phyloP scores from a whole-genome alignment of 495 filamentous ascomycete genomes.

The Penicillium psychrofluorescens region DNA sequence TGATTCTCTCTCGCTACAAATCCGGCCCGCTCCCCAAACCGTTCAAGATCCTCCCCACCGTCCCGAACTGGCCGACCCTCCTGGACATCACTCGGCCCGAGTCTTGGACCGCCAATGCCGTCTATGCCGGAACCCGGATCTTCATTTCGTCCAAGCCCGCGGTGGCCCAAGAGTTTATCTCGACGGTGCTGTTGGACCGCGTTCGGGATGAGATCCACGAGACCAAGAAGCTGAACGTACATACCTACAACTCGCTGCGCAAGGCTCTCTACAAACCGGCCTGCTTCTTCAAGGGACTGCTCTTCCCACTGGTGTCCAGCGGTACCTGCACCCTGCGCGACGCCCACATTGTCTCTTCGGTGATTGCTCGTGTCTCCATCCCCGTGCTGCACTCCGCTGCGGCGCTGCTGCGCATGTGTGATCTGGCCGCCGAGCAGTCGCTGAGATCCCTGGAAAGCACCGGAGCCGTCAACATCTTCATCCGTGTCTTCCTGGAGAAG shows the following conservation, averaged over 20 bases:
- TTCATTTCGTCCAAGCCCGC: slow-evolving; percentile 76
- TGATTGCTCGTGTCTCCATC: slow-evolving; percentile 71
- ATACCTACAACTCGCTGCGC: slow-evolving; percentile 87
- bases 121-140: slow-evolving; percentile 78
- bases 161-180: slow-evolving; percentile 73
- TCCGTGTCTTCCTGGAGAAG: slow-evolving; percentile 88
- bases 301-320: slow-evolving; percentile 78
- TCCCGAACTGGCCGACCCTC: slow-evolving; percentile 85
- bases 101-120: slow-evolving; percentile 80
- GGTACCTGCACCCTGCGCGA: slow-evolving; percentile 82
- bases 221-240: slow-evolving; percentile 87
- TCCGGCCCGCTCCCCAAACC: slow-evolving; percentile 92
- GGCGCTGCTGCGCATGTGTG: slow-evolving; percentile 82
- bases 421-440: slow-evolving; percentile 85
- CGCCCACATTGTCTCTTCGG: slow-evolving; percentile 80
- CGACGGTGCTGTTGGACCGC: slow-evolving; percentile 73
- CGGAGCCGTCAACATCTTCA: slow-evolving; percentile 84
- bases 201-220: slow-evolving; percentile 85
- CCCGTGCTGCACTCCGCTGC: slow-evolving; percentile 90
- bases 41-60: slow-evolving; percentile 90
- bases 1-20: slow-evolving; percentile 86
- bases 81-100: slow-evolving; percentile 74
- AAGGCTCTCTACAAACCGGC: slow-evolving; percentile 93
- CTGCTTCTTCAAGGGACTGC: slow-evolving; percentile 92
- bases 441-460: slow-evolving; percentile 67